phyloP scores from a whole-genome alignment of 345 rosid species.

The Luvunga scandens region DNA sequence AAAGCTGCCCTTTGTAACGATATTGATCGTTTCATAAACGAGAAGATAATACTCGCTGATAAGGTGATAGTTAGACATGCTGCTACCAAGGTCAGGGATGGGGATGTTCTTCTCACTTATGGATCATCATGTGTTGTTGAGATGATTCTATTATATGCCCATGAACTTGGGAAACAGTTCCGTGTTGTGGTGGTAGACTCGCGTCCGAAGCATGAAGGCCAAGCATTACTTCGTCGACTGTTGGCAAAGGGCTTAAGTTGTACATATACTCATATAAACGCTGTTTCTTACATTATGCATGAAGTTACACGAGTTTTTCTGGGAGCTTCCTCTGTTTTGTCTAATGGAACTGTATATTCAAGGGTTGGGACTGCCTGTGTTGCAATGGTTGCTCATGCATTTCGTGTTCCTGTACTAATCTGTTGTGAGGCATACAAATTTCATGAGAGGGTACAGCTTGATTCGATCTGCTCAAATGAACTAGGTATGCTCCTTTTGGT shows the following conservation, averaged over 20 bases:
- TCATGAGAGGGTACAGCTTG: constrained; percentile 82
- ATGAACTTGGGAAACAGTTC: constrained; percentile 67
- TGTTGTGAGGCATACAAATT: constrained; percentile 88
- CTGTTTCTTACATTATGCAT: constrained; percentile 69
- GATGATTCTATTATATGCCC: constrained; percentile 67
- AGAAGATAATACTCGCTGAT: constrained; percentile 65
- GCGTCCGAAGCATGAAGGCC: constrained; percentile 69
- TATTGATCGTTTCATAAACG: constrained; percentile 62
- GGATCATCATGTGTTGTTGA: constrained; percentile 77
- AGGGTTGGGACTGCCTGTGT: constrained; percentile 70
- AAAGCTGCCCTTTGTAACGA: constrained; percentile 51
- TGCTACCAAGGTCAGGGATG: constrained; percentile 65
- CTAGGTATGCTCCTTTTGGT: constrained; percentile 43
- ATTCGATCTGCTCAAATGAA: constrained; percentile 78
- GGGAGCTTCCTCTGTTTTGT: constrained; percentile 72
- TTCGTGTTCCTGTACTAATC: constrained; percentile 62
- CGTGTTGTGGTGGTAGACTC: constrained; percentile 72
- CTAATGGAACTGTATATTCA: constrained; percentile 77
- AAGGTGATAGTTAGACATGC: constrained; percentile 70
- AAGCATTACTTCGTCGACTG: constrained; percentile 58
- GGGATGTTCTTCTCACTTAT: constrained; percentile 75
- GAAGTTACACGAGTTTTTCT: constrained; percentile 69
- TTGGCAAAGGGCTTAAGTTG: constrained; percentile 60
- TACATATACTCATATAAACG: constrained; percentile 73
- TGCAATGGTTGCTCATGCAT: constrained; percentile 82